These are phyloP conservation scores for Astrothelium macrocarpum DNA, from an alignment of 495 filamentous ascomycete genomes.

Conservation along the genomic window DNA sequence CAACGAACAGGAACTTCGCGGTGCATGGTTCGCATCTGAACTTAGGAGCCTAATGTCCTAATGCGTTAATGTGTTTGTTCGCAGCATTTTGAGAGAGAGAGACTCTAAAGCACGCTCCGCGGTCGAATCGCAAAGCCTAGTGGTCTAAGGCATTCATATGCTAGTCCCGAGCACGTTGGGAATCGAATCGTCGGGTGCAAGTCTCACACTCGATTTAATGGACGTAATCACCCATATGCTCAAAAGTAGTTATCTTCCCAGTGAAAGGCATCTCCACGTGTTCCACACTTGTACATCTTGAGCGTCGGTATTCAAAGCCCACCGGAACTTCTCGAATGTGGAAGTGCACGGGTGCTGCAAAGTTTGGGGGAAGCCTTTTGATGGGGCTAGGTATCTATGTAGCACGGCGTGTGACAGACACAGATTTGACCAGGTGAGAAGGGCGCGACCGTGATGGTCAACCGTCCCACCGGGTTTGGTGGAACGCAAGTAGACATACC, in stretches of 20 bases:
- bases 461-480: no score
- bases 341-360: no score
- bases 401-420: no score
- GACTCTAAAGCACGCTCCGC: neutral
- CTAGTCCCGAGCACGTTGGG: slow-evolving; percentile 6
- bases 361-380: no score
- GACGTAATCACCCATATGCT: slow-evolving; percentile 18
- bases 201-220: slow-evolving; percentile 16
- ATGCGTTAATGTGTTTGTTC: slow-evolving; percentile 26
- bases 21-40: slow-evolving; percentile 35
- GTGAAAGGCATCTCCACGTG: slow-evolving; percentile 12
- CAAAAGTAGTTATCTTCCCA: slow-evolving; percentile 10
- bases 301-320: neutral
- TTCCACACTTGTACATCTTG: slow-evolving; percentile 16
- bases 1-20: neutral
- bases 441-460: no score
- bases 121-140: neutral
- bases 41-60: slow-evolving; percentile 26
- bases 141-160: slow-evolving; percentile 14
- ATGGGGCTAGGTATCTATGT: no score
- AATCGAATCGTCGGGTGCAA: neutral
- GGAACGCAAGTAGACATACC: no score
- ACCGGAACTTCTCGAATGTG: no score
- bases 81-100: neutral
- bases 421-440: no score